Evolutionary conservation across 306 rosid species (phyloP).

Genomic region (Vachellia collinsii): DNA sequence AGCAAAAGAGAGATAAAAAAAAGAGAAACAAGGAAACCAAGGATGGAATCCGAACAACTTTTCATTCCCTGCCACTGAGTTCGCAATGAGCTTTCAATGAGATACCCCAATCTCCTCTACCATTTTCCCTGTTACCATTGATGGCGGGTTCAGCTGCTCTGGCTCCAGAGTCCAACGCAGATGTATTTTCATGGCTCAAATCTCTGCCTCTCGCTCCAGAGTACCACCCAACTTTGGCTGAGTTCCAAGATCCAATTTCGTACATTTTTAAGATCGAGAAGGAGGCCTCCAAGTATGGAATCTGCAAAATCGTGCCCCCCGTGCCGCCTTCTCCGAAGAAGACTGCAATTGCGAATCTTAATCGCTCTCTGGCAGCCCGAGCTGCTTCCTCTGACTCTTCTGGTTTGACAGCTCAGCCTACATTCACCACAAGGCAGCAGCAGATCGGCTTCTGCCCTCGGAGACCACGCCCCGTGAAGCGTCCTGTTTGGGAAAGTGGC

Average conservation of each 20-base stretch:
- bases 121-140: slow-evolving; percentile 7
- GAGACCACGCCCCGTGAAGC: slow-evolving; percentile 66
- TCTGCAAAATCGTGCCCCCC: slow-evolving; percentile 97
- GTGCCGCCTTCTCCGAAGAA: slow-evolving; percentile 76
- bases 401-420: slow-evolving; percentile 51
- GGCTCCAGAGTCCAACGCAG: slow-evolving; percentile 62
- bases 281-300: slow-evolving; percentile 89
- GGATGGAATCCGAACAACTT: slow-evolving; percentile 45
- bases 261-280: slow-evolving; percentile 99
- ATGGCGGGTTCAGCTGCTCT: slow-evolving; percentile 57
- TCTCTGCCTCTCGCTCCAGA: slow-evolving; percentile 91
- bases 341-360: slow-evolving; percentile 78
- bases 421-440: slow-evolving; percentile 99
- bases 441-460: slow-evolving; percentile 99
- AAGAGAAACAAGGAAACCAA: slow-evolving; percentile 12
- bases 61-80: background rate
- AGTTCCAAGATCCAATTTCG: slow-evolving; percentile 96
- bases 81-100: slow-evolving; percentile 35
- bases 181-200: slow-evolving; percentile 86
- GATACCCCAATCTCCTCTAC: slow-evolving; percentile 35
- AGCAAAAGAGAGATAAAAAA: background rate
- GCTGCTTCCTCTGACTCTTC: slow-evolving; percentile 39
- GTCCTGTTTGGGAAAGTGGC: slow-evolving; percentile 99
- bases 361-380: slow-evolving; percentile 62
- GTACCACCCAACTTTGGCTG: slow-evolving; percentile 70